Base-by-base conservation (phyloP, 2,329 filamentous ascomycete species). In the Didymella arachidicola region DNA sequence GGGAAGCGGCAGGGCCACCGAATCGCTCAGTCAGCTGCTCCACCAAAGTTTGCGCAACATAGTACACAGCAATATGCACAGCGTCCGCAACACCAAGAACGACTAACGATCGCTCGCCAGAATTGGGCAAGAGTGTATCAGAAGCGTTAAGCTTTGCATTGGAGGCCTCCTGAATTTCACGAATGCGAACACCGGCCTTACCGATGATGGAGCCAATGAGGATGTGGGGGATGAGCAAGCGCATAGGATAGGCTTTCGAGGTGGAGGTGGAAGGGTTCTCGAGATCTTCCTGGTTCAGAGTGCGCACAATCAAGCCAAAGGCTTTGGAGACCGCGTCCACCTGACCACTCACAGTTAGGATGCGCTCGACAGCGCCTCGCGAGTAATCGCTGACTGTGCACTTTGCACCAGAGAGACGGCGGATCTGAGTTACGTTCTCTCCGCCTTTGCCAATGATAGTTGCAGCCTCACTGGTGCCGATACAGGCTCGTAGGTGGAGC, bases 321-420 rank as follows among this genome's bases (percentile, higher is more conserved):
- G 95, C 95, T 92, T 99, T 99, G 69, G 95, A 95, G 66, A 93
- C 93, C 69, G 94, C 94, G 81, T 99, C 95, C 68, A 98, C 94
- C 66, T 92, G 89, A 63, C 95, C 95, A 79, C 94, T 98, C 61
- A 99, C 95, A 30, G 95, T 99, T 72, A 99, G 84, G 73, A 99
- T 97, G 76, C 95, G 92, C 83, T 99, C 95, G 32, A 98, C 93
- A 54, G 95, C 95, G 66, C 95, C 95, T 74, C 96, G 92, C 69
- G 96, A 91, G 74, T 98, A 99, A 80, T 99, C 95, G 81, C 93
- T 97, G 69, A 99, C 95, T 46, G 95, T 99, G 83, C 95, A 99
- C 81, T 98, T 98, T 67, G 95, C 95, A 71, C 93, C 93, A 51
- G 95, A 97, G 80, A 97, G 85, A 77, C 92, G 92, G 68, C 95